These are phyloP conservation scores for Agarophyton chilense DNA, from an alignment of 23 red algal genomes.

Conservation along the genomic window DNA sequence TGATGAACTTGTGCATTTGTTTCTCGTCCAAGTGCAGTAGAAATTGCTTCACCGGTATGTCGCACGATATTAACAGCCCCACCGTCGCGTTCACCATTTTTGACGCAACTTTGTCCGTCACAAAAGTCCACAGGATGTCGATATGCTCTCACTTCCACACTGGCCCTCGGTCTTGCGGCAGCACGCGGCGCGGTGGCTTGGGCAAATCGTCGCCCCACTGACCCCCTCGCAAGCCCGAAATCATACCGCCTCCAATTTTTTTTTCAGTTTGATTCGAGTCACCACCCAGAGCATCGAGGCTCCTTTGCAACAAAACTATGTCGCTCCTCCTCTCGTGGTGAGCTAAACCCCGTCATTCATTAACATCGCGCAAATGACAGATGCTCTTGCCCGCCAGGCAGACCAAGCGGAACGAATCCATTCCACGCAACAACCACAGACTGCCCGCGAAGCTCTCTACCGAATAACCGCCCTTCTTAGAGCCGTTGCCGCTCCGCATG, in stretches of 20 bases:
- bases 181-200: no score
- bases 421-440: background rate
- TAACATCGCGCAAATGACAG: constrained; percentile 49
- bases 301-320: no score
- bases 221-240: no score
- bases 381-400: background rate
- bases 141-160: background rate
- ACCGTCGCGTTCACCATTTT: constrained; percentile 83
- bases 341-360: background rate
- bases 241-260: no score
- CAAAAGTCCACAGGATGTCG: background rate
- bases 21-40: constrained; percentile 82
- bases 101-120: background rate
- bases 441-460: constrained; percentile 15
- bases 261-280: no score
- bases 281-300: no score
- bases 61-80: constrained; percentile 87
- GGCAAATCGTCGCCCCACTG: no score
- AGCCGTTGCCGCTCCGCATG: background rate
- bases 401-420: constrained; percentile 26
- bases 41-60: constrained; percentile 96
- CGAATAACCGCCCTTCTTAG: constrained; percentile 21
- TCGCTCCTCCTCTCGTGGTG: no score
- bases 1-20: constrained; percentile 83
- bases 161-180: no score